Percentiles rank a stretch among this genome's conserved stretches.
phyloP scores from a whole-genome alignment of 306 rosid genomes.

The Erythrophleum fordii region DNA sequence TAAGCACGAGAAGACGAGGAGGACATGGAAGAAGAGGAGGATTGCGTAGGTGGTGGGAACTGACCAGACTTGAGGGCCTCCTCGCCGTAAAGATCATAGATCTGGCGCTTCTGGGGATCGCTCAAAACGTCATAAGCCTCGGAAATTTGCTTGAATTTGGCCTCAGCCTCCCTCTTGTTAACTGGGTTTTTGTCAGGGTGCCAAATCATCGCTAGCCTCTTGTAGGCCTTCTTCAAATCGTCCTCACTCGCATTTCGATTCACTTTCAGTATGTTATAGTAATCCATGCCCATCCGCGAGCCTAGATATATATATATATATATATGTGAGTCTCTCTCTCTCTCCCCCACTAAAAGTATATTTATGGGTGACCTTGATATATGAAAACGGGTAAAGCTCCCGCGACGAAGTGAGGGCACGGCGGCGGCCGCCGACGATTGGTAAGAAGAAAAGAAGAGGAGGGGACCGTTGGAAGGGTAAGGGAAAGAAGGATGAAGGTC shows the following conservation, averaged over 20 bases:
- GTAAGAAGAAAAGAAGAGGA: background rate
- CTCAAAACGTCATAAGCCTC: constrained; percentile 89
- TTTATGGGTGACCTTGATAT: background rate
- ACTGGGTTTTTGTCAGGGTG: constrained; percentile 91
- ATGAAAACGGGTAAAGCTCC: background rate
- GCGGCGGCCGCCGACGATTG: constrained; percentile 18
- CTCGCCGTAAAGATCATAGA: constrained; percentile 93
- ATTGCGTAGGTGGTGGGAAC: constrained; percentile 62
- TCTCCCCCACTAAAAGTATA: background rate
- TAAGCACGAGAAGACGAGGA: constrained; percentile 42
- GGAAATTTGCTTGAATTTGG: constrained; percentile 84
- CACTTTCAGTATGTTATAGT: constrained; percentile 92
- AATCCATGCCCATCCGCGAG: constrained; percentile 73
- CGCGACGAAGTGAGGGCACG: background rate
- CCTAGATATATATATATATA: too few relatives aligned
- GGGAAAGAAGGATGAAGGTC: constrained; percentile 28
- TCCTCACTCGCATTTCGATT: constrained; percentile 84
- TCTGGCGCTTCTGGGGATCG: constrained; percentile 93
- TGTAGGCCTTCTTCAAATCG: constrained; percentile 80
- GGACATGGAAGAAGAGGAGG: constrained; percentile 44
- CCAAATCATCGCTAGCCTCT: constrained; percentile 83
- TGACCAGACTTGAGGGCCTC: constrained; percentile 84
- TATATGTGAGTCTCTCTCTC: constrained; percentile 2
- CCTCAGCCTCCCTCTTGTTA: constrained; percentile 70
- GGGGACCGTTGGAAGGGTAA: constrained; percentile 38